phyloP scores from a whole-genome alignment of 768 basidiomycete species.

The Pleurotus tuber-regium region DNA sequence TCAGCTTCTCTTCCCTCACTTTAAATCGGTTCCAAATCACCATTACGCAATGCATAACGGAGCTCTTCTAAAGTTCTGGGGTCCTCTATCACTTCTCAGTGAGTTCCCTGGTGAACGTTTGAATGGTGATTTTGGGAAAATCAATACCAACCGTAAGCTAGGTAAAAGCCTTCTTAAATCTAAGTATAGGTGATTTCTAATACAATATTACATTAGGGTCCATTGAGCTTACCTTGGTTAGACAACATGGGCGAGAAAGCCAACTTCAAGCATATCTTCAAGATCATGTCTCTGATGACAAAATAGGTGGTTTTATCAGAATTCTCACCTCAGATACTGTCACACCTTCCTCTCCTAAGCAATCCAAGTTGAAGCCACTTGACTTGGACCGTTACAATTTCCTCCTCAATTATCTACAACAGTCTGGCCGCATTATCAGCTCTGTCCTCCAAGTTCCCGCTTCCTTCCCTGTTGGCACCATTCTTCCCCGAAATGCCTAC shows the following conservation, averaged over 20 bases:
- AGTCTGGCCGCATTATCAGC: constrained; percentile 14
- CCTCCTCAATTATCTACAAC: constrained; percentile 6
- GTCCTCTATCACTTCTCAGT: constrained; percentile 25
- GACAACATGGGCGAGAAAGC: constrained; percentile 6
- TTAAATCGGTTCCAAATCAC: constrained; percentile 25
- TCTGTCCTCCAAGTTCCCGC: constrained; percentile 14
- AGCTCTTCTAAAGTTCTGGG: constrained; percentile 27
- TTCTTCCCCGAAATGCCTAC: constrained; percentile 16
- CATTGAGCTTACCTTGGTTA: constrained; percentile 15
- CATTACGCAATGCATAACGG: constrained; percentile 34
- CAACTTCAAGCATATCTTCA: constrained; percentile 5
- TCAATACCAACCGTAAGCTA: constrained; percentile 22
- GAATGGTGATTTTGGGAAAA: constrained; percentile 26
- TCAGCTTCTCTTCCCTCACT: constrained; percentile 19
- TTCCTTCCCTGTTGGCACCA: neutral
- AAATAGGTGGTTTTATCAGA: neutral
- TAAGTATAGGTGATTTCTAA: neutral
- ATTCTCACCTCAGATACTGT: neutral
- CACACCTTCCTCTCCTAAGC: neutral
- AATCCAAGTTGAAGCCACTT: neutral
- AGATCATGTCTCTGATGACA: neutral
- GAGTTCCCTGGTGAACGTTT: constrained; percentile 28
- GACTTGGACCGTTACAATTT: neutral
- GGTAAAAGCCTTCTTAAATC: constrained; percentile 10
- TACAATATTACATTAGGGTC: constrained; percentile 4